Percentiles rank a stretch among this genome's conserved stretches.
Evolutionary conservation across 352 stramenopile species (phyloP).

Genomic region (Globisporangium iwayamae): DNA sequence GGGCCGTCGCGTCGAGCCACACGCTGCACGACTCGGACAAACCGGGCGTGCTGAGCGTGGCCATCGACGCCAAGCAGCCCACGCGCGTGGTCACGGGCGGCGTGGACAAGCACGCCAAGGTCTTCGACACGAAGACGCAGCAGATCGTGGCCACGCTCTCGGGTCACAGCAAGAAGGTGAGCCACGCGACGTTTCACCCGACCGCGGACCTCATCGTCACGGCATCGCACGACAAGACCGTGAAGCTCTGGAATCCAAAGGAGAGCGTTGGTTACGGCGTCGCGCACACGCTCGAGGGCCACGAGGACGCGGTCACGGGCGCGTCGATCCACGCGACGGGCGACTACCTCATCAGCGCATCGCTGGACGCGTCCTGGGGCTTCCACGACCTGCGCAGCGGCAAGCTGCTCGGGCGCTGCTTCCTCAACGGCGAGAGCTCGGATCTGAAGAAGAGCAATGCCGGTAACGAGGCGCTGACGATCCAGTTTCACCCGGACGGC

Average conservation of each 20-base stretch:
- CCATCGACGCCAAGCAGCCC: constrained; percentile 51
- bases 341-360: constrained; percentile 74
- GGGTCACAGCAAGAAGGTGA: constrained; percentile 87
- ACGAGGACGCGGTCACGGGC: constrained; percentile 57
- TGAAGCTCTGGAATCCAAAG: constrained; percentile 70
- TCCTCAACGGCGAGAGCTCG: constrained; percentile 40
- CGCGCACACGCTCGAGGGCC: constrained; percentile 55
- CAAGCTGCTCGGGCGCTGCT: constrained; percentile 43
- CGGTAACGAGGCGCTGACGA: constrained; percentile 36
- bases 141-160: constrained; percentile 73
- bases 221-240: constrained; percentile 72
- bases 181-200: constrained; percentile 70
- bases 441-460: constrained; percentile 22
- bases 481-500: constrained; percentile 93
- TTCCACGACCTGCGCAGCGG: constrained; percentile 79
- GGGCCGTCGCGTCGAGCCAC: constrained; percentile 47
- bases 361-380: constrained; percentile 78
- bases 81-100: constrained; percentile 62
- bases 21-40: constrained; percentile 74
- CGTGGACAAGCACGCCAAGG: constrained; percentile 78
- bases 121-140: constrained; percentile 73
- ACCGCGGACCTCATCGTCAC: constrained; percentile 66
- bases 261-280: constrained; percentile 37
- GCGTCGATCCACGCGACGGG: constrained; percentile 81
- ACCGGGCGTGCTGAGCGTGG: constrained; percentile 55